Evolutionary conservation across 108 stramenopile species (phyloP).

Genomic region (Aurantiochytrium sp.): DNA sequence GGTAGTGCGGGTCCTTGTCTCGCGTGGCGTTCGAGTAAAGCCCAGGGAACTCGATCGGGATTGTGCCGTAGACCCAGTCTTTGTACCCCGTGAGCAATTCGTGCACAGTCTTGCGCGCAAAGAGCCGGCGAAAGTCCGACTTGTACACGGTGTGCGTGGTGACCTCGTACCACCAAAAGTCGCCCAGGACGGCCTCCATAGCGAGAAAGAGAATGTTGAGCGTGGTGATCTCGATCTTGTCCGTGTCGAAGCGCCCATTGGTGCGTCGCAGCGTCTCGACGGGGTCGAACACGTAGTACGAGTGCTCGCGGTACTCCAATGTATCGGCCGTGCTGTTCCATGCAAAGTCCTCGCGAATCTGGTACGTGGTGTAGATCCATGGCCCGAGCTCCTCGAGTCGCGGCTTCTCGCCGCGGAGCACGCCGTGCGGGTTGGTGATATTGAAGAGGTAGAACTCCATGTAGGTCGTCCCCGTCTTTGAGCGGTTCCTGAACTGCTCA

Average conservation of each 20-base stretch:
- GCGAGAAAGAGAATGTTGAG: background rate
- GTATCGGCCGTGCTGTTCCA: background rate
- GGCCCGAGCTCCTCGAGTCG: background rate
- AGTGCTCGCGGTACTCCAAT: background rate
- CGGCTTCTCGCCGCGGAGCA: background rate
- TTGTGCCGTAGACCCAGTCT: background rate
- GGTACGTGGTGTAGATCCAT: background rate
- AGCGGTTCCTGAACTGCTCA: background rate
- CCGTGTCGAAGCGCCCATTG: background rate
- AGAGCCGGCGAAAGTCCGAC: background rate
- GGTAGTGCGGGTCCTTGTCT: background rate
- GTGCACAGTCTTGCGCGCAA: background rate
- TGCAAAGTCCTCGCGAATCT: background rate
- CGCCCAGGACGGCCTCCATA: background rate
- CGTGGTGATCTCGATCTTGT: conserved; percentile 4
- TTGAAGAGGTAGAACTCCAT: conserved; percentile 29
- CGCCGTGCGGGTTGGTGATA: background rate
- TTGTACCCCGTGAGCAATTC: conserved; percentile 9
- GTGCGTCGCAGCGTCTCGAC: background rate
- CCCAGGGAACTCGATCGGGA: background rate
- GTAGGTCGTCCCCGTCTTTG: background rate
- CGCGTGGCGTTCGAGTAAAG: background rate
- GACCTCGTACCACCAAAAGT: background rate
- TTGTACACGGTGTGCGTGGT: background rate
- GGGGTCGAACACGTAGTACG: conserved; percentile 4